Evolutionary conservation across 2,329 filamentous ascomycete species (phyloP).

Genomic region (Fusarium protoensiforme): DNA sequence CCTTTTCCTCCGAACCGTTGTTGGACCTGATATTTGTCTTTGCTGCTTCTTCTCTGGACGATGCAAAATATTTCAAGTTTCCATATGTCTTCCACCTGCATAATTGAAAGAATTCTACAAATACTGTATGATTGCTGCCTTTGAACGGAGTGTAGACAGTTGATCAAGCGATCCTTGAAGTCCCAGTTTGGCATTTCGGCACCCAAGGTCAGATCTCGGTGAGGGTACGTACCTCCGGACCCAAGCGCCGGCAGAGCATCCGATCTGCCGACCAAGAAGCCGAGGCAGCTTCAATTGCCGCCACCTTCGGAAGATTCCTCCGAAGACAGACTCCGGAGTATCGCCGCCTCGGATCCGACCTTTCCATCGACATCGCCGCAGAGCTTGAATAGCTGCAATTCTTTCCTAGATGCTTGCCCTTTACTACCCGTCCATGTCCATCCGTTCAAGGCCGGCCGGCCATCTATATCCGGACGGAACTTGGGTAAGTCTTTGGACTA

Average conservation of each 20-base stretch:
- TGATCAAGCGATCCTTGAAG: background rate
- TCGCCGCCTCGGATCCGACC: conserved; percentile 10
- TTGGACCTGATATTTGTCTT: background rate
- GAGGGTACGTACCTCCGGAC: background rate
- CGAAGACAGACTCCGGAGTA: background rate
- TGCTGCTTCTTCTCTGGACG: background rate
- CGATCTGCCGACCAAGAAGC: conserved; percentile 41
- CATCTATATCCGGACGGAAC: background rate
- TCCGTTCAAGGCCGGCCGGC: background rate
- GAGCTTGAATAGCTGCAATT: background rate
- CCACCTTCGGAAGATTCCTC: conserved; percentile 8
- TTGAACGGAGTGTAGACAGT: background rate
- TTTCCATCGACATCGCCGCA: background rate
- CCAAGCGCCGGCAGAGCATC: conserved; percentile 13
- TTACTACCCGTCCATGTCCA: background rate
- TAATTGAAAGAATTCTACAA: background rate
- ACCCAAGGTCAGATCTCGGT: background rate
- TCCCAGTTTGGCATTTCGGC: background rate
- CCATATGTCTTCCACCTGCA: background rate
- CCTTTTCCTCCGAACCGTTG: conserved; percentile 3
- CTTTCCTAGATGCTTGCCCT: background rate
- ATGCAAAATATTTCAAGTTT: background rate
- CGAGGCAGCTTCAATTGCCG: conserved; percentile 37
- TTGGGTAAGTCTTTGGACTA: background rate
- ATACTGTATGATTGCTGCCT: background rate